These are phyloP conservation scores for Pseudogymnoascus pannorum DNA, from an alignment of 2,329 filamentous ascomycete genomes.

Conservation along the genomic window DNA sequence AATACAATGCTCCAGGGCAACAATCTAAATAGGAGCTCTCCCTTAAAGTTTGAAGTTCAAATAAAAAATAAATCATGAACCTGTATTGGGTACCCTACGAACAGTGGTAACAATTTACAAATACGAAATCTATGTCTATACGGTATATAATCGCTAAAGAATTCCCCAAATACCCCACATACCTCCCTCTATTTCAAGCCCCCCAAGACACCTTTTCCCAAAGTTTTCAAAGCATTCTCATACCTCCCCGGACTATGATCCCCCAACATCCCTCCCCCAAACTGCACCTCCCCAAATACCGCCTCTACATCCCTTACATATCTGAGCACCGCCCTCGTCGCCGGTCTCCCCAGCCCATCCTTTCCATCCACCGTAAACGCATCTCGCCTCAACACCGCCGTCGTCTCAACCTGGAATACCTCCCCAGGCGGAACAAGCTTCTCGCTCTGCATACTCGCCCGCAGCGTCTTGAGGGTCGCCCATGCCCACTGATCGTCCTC, in stretches of 20 bases:
- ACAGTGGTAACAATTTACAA: background rate
- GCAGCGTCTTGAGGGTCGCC: conserved; percentile 56
- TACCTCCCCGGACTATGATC: conserved; percentile 72
- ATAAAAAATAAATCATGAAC: background rate
- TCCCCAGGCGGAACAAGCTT: conserved; percentile 71
- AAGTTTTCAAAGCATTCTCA: conserved; percentile 58
- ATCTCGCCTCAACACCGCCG: conserved; percentile 58
- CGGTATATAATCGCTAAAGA: background rate
- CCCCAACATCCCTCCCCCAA: conserved; percentile 65
- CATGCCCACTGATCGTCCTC: conserved; percentile 64
- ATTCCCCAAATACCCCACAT: background rate
- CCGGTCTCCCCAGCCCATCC: conserved; percentile 51
- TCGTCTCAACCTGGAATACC: conserved; percentile 65
- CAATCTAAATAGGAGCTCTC: background rate
- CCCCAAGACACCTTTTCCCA: conserved; percentile 38
- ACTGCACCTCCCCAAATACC: conserved; percentile 62
- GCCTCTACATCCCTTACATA: conserved; percentile 65
- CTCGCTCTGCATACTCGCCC: conserved; percentile 58
- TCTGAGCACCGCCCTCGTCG: conserved; percentile 60
- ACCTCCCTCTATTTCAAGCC: background rate
- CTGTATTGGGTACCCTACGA: background rate
- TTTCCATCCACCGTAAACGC: conserved; percentile 42
- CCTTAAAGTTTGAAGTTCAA: background rate
- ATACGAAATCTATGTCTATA: background rate
- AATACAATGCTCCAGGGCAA: background rate